These are phyloP conservation scores for Triticum aestivum DNA, from an alignment of 176 grass and related monocot species.

Conservation along the genomic window IWGSC_CS_RefSeq_v2.1 NC_057801.1:495766308-495766807, in stretches of 20 bases:
- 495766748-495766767: background rate
- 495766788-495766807: background rate
- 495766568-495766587: conserved; percentile 3
- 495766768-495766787: background rate
- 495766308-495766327: background rate
- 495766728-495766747: background rate
- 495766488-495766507: background rate
- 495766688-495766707: background rate
- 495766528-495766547: conserved; percentile 1
- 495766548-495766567: background rate
- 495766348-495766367: background rate
- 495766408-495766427: background rate
- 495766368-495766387: background rate
- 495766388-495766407: background rate
- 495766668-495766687: background rate
- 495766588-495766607: background rate
- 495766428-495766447: background rate
- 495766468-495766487: conserved; percentile 12
- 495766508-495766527: background rate
- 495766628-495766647: background rate
- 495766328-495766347: background rate
- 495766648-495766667: background rate
- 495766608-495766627: background rate
- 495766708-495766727: background rate
- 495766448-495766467: conserved; percentile 7